Evolutionary conservation across 148 eudicot genomes (phyloP), one percentile per base, ranked within the genome.

Genomic region (Chenopodium album): DNA sequence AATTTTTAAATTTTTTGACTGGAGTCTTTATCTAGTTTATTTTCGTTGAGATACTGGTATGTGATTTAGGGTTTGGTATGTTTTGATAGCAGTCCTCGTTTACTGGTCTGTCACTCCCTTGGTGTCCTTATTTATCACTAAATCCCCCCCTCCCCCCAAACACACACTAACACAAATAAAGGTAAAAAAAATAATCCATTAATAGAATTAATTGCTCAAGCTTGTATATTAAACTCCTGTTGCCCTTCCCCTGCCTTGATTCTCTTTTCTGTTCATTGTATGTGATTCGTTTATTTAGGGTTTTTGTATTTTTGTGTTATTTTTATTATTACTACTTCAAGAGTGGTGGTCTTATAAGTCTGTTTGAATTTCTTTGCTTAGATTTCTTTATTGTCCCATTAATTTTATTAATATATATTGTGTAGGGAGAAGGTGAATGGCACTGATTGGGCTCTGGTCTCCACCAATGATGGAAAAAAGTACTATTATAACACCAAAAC

Each of bases 391-490:
- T 69, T 48, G 4, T 8, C 10, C 22, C 17, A 56, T 31, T 17
- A 34, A n/a, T 20, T 64, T 17, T 1, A 56, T 50, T 32, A 16
- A 44, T 59, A 63, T 76, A 1, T 75, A 56, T 3, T 78, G 72
- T 76, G 80, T 77, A 96, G 99, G 98, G 97, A 94, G 89, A 97
- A 91, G 88, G 87, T 94, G 81, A 71, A 85, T 68, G 98, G 93
- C 79, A 94, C 93, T 65, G 98, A 97, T 83, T 97, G 99, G 99
- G 89, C 89, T 37, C 74, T 86, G 83, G 99, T 92, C 47, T 86
- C 86, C 56, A 97, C 98, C 71, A 92, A 94, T 88, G 98, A 97
- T 86, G 97, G 98, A 69, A 94, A 97, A 81, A 90, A 78, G 85
- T 97, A 97, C 87, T 97, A 92, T 84, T 93, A 94, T 90, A 94